Percentiles rank a stretch among this genome's conserved stretches.
Evolutionary conservation across 2,329 filamentous ascomycete species (phyloP).

Genomic region (Colletotrichum melonis): DNA sequence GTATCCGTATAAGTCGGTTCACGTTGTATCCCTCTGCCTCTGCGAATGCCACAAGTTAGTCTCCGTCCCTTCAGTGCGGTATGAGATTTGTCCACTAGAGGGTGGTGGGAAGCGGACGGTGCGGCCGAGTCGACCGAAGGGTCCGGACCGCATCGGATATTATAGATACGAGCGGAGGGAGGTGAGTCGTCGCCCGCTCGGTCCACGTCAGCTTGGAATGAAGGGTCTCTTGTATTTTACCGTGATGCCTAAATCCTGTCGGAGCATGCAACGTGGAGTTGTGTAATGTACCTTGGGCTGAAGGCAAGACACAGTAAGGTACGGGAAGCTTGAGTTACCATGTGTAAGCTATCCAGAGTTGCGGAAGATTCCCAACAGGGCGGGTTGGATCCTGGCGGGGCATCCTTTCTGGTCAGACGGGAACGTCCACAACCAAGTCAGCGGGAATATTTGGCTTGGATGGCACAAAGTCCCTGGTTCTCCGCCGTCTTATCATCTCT

Average conservation of each 20-base stretch:
- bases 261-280: not conserved
- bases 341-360: not conserved
- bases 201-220: constrained; percentile 6
- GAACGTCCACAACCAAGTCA: not conserved
- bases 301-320: too few species aligned
- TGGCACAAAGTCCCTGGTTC: not conserved
- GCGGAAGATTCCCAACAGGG: not conserved
- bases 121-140: constrained; percentile 6
- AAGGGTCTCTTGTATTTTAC: not conserved
- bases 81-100: not conserved
- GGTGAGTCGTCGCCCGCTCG: not conserved
- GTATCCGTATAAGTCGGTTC: too few species aligned
- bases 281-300: not conserved
- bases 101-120: not conserved
- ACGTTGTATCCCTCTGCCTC: too few species aligned
- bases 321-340: not conserved
- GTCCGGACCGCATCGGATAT: constrained; percentile 1
- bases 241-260: not conserved
- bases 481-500: not conserved
- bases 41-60: too few species aligned
- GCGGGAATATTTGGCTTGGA: not conserved
- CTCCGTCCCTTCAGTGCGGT: not conserved
- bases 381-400: not conserved
- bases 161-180: not conserved
- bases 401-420: not conserved